Percentiles rank a stretch among this genome's conserved stretches.
These are phyloP conservation scores for Thermomucor indicae-seudaticae DNA, from an alignment of 371 early-diverging fungal species.

Conservation along the genomic window DNA sequence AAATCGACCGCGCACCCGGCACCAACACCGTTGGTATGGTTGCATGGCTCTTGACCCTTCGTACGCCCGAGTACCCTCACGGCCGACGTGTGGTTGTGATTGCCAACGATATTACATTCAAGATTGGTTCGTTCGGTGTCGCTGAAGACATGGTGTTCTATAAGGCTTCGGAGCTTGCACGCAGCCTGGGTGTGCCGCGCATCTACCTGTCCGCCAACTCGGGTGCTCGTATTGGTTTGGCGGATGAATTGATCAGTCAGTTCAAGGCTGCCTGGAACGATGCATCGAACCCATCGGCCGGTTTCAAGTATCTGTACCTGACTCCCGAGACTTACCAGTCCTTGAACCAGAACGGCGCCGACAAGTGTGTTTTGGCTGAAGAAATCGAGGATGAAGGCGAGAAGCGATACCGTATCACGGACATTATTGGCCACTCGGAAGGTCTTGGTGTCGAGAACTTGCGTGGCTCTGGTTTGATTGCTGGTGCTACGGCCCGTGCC, in stretches of 20 bases:
- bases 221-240: conserved; percentile 99
- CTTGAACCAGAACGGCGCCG: conserved; percentile 52
- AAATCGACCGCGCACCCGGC: conserved; percentile 82
- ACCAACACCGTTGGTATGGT: conserved; percentile 96
- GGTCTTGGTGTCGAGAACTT: conserved; percentile 99
- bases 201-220: conserved; percentile 98
- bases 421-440: conserved; percentile 86
- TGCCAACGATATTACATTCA: conserved; percentile 97
- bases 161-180: conserved; percentile 88
- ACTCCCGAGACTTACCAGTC: conserved; percentile 67
- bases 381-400: conserved; percentile 71
- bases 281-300: conserved; percentile 70
- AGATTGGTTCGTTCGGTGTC: conserved; percentile 97
- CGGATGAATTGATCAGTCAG: conserved; percentile 83
- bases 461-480: conserved; percentile 96
- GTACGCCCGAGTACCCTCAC: conserved; percentile 92
- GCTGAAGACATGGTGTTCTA: conserved; percentile 92
- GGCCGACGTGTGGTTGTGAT: conserved; percentile 91
- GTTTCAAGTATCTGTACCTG: conserved; percentile 92
- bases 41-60: conserved; percentile 87
- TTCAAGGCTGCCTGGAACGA: conserved; percentile 91
- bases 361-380: conserved; percentile 65
- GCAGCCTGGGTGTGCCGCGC: conserved; percentile 85
- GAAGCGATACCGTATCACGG: conserved; percentile 78
- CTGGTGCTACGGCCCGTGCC: conserved; percentile 95